Percentiles rank a stretch among this genome's conserved stretches.
phyloP scores from a whole-genome alignment of 2,329 filamentous ascomycete species.

The Aotearoamyces nothofagi region DNA sequence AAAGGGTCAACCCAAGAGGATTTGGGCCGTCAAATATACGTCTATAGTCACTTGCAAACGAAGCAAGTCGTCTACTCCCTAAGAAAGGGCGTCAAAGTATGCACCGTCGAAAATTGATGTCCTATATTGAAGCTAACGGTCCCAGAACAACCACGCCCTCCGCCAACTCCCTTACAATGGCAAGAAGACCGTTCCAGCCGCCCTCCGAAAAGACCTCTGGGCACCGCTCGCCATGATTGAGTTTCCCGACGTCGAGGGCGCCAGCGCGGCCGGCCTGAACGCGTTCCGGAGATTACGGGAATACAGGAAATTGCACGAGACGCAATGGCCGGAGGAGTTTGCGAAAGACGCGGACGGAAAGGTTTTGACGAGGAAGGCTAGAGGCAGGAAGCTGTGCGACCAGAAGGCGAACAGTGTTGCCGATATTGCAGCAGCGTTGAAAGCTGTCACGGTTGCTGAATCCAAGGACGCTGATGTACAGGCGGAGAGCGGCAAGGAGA shows the following conservation, averaged over 20 bases:
- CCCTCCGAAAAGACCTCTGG: slow-evolving; percentile 55
- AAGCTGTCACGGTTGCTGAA: slow-evolving; percentile 6
- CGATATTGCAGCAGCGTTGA: slow-evolving; percentile 42
- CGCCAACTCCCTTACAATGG: slow-evolving; percentile 49
- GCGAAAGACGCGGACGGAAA: slow-evolving; percentile 1
- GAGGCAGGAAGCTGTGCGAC: slow-evolving; percentile 36
- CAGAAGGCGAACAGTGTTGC: slow-evolving; percentile 46
- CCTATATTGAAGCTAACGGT: background rate
- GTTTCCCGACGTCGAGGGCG: slow-evolving; percentile 35
- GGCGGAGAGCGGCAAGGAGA: slow-evolving; percentile 2
- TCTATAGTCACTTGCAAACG: slow-evolving; percentile 23
- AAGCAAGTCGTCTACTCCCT: slow-evolving; percentile 26
- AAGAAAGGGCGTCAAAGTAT: slow-evolving; percentile 20
- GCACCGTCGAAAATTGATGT: background rate
- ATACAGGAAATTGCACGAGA: slow-evolving; percentile 45
- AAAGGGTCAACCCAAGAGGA: slow-evolving; percentile 7
- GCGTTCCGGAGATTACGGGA: slow-evolving; percentile 51
- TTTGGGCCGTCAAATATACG: slow-evolving; percentile 22
- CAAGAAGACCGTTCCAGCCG: slow-evolving; percentile 48
- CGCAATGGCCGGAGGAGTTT: slow-evolving; percentile 30
- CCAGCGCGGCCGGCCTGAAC: slow-evolving; percentile 34
- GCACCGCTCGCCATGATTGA: slow-evolving; percentile 41
- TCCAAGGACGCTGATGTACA: slow-evolving; percentile 5
- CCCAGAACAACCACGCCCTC: slow-evolving; percentile 29
- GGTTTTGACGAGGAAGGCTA: slow-evolving; percentile 19